phyloP scores from a whole-genome alignment of 257 asterid species.

The Plantago ovata region DNA sequence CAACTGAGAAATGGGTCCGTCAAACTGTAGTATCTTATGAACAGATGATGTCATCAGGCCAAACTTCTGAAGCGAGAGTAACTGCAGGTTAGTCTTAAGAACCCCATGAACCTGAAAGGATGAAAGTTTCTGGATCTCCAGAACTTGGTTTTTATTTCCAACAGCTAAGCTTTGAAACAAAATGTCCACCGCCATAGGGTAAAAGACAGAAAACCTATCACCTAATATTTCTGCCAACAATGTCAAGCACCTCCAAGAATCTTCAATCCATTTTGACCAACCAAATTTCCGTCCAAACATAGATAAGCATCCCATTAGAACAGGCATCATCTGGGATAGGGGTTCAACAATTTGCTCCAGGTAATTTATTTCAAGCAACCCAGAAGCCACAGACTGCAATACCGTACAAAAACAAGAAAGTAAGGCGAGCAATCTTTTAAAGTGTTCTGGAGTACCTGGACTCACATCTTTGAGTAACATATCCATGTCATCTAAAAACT shows the following conservation, averaged over 20 bases:
- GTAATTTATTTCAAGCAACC: constrained; percentile 87
- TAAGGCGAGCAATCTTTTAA: constrained; percentile 74
- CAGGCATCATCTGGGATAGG: constrained; percentile 85
- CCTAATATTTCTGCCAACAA: constrained; percentile 93
- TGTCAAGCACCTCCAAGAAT: constrained; percentile 98
- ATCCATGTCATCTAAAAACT: constrained; percentile 96
- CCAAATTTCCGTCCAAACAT: constrained; percentile 87
- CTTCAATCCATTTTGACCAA: constrained; percentile 92
- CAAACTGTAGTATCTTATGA: constrained; percentile 58
- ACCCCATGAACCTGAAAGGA: constrained; percentile 93
- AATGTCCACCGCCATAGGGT: constrained; percentile 70
- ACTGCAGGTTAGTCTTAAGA: constrained; percentile 90
- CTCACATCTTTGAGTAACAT: constrained; percentile 81
- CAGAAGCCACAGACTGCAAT: constrained; percentile 91
- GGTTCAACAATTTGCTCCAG: constrained; percentile 81
- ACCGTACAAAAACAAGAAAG: constrained; percentile 88
- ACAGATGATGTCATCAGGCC: constrained; percentile 82
- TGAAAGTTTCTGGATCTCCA: constrained; percentile 39
- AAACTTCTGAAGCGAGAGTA: constrained; percentile 87
- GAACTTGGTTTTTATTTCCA: constrained; percentile 33
- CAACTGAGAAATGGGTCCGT: constrained; percentile 72
- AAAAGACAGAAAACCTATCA: constrained; percentile 74
- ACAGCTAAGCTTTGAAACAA: constrained; percentile 80
- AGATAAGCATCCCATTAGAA: constrained; percentile 70
- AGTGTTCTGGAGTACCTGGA: constrained; percentile 78